Evolutionary conservation across 202 grass and related monocot genomes (phyloP), one percentile per base, ranked within the genome.

Genomic region (Setaria italica): DNA sequence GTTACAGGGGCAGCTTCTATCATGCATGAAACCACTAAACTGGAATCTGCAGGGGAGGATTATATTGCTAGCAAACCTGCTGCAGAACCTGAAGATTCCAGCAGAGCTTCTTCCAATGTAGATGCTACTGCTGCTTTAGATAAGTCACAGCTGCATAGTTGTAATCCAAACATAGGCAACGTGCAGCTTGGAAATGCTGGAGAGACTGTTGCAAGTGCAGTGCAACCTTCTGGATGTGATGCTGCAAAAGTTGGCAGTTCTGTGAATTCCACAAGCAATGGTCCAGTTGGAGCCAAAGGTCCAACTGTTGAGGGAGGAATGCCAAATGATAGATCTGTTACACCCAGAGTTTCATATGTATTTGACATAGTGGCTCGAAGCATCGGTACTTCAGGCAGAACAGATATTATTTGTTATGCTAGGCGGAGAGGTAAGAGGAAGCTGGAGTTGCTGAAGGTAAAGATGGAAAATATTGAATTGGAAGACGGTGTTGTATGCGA

Each of bases 361-460:
- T 81, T 82, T 45, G 80, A 76, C 43, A 25, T 77, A 67, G n/a
- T 86, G 43, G 76, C 80, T 84, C 86, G 90, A 79, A 92, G 90
- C 64, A 74, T 92, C 39, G 88, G 88, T 78, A 79, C 62, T 67
- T 90, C 91, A 56, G 77, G 59, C 43, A 92, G 91, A 85, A 75
- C 58, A 32, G 90, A 81, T 92, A 68, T 95, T 33, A 91, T 95
- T 81, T 92, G 87, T 75, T 95, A 95, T 91, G 86, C 87, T 70
- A 95, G 93, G 79, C 84, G 90, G 70, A 78, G 37, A 64, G 89
- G 85, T 62, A 92, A 95, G 89, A 89, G 86, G 83, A 92, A 91
- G 58, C 13, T 66, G 58, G 84, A 87, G 20, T 58, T 78, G 77
- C 74, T 35, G 74, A 82, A 88, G 25, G 42, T 85, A 29, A 67